Base-by-base conservation (phyloP, 1,139 yeast species). In the Spathaspora sp. region DNA sequence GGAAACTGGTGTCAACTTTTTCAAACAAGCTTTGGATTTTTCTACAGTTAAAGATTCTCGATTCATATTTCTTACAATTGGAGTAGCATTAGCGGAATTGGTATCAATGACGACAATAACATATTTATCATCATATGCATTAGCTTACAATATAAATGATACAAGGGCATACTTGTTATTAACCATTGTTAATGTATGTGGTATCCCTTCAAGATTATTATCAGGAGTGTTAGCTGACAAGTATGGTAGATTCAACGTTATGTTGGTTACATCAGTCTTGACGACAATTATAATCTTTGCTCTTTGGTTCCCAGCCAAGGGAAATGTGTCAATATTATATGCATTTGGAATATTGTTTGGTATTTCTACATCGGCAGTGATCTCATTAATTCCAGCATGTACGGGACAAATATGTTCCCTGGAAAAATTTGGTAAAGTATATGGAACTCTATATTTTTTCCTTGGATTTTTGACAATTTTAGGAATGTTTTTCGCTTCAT, bases 371-470 rank as follows among this genome's bases (percentile, higher is more conserved):
- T 62, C 68, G 8, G 65, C 70, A 3, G 64, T 61, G 9, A 54
- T 67, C 16, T 60, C 68, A 11, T 52, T 67, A n/a, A 65, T 66
- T 43, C 69, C 68, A 16, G 67, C 70, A n/a, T 69, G 82, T 47
- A 69, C 79, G 47, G 78, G 83, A 0, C 89, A 84, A 60, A 81
- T 86, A 17, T 81, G 89, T 39, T 75, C 75, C 42, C 80, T 85
- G 1, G 81, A 80, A 38, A 78, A 76, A 47, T 84, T 84, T 55
- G 91, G 91, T 25, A 81, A 78, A 56, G 74, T 86, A 24, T 85
- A 81, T 57, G 88, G 90, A 0, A 83, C 88, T 0, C 74, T 84
- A 63, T 84, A 85, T 59, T 81, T 82, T 55, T 69, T 82, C 38
- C 82, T 83, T 40, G 77, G 87, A 8, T 78, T 84, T 56, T 80